Conservation (phyloP, 179 eudicot species). For the Corrigiola litoralis region DNA sequence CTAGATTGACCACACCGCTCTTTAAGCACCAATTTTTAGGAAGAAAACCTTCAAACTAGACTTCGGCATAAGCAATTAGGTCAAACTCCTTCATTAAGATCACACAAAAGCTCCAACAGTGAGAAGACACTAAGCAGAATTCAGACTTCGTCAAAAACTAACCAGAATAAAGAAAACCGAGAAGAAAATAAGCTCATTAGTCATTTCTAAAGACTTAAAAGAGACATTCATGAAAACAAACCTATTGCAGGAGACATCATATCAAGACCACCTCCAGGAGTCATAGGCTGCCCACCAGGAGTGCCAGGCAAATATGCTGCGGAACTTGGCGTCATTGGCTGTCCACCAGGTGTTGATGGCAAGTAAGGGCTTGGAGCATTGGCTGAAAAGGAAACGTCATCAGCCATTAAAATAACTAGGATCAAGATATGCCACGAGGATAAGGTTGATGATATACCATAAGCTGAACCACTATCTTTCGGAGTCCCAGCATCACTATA, state of each 20-base stretch:
- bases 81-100: no score
- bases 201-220: background rate
- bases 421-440: background rate
- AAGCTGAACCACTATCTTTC: constrained; percentile 72
- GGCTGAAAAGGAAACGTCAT: constrained; percentile 31
- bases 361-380: constrained; percentile 98
- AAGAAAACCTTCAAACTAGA: no score
- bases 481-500: constrained; percentile 89
- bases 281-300: constrained; percentile 99
- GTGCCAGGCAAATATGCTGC: constrained; percentile 91
- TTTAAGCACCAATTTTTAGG: no score
- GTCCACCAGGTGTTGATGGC: constrained; percentile 97
- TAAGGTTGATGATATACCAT: constrained; percentile 40
- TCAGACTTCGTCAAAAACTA: background rate
- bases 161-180: background rate
- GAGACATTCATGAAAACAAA: constrained; percentile 20
- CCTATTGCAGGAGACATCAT: constrained; percentile 96
- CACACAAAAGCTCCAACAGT: no score
- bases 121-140: background rate
- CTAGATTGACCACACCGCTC: no score
- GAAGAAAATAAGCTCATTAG: background rate
- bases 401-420: background rate
- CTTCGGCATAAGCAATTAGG: no score
- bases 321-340: constrained; percentile 95
- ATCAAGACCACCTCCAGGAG: constrained; percentile 95